phyloP scores from a whole-genome alignment of 73 alveolate species.

The Effrenium voratum region DNA sequence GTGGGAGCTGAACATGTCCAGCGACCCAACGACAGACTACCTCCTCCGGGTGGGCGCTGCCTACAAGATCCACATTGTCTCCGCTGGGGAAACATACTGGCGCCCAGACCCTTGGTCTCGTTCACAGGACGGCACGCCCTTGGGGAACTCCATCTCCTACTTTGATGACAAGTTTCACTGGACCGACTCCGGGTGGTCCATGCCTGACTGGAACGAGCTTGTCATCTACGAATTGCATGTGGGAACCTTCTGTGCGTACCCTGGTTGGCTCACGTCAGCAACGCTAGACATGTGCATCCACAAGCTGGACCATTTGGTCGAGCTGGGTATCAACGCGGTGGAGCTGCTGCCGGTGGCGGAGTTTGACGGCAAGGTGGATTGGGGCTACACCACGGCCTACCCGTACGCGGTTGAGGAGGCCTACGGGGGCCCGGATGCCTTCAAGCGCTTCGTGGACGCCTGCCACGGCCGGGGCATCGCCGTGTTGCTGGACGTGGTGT shows the following conservation, averaged over 20 bases:
- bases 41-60: constrained; percentile 78
- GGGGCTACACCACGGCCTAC: constrained; percentile 88
- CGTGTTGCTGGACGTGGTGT: constrained; percentile 71
- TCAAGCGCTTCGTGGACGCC: constrained; percentile 75
- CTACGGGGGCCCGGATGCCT: constrained; percentile 82
- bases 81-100: constrained; percentile 59
- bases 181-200: constrained; percentile 72
- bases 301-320: constrained; percentile 56
- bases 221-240: constrained; percentile 73
- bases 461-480: constrained; percentile 61
- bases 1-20: constrained; percentile 70
- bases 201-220: constrained; percentile 55
- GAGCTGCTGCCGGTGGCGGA: constrained; percentile 86
- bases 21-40: constrained; percentile 69
- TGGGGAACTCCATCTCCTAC: constrained; percentile 57
- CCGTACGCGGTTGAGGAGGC: constrained; percentile 78
- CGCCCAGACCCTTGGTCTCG: constrained; percentile 94
- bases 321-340: constrained; percentile 59
- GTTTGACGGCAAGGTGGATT: constrained; percentile 72
- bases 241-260: constrained; percentile 68
- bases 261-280: constrained; percentile 61
- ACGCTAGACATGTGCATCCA: constrained; percentile 81
- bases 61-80: constrained; percentile 66
- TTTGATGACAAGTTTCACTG: constrained; percentile 61
- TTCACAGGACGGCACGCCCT: constrained; percentile 62